Conservation (phyloP, 805 yeast genomes). For the Saccharomycopsis fodiens region DNA sequence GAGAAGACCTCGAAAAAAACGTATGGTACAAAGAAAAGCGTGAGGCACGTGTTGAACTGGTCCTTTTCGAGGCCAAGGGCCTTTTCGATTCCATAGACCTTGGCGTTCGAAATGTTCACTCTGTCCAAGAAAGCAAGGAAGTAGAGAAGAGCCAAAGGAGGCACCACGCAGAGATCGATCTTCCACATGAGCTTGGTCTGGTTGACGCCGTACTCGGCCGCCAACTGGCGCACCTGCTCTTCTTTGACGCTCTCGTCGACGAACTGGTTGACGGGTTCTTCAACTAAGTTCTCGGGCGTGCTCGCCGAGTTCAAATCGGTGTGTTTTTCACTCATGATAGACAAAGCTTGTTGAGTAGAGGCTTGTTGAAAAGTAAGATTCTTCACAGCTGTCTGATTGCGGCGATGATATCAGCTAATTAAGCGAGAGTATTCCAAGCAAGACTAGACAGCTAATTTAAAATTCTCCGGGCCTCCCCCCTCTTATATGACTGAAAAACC, state of each 20-base stretch:
- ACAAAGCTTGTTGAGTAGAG: too few relatives aligned
- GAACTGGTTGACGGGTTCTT: too few relatives aligned
- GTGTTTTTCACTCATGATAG: too few relatives aligned
- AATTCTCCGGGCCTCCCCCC: too few relatives aligned
- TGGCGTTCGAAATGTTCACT: slow-evolving; percentile 78
- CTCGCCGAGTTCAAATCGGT: too few relatives aligned
- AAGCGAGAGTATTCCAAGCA: too few relatives aligned
- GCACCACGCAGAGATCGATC: slow-evolving; percentile 58
- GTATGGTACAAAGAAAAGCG: slow-evolving; percentile 68
- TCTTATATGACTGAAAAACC: too few relatives aligned
- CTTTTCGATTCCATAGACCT: slow-evolving; percentile 55
- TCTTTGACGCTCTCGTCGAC: slow-evolving; percentile 1
- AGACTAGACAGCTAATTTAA: too few relatives aligned
- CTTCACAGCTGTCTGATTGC: too few relatives aligned
- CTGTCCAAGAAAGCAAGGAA: slow-evolving; percentile 74
- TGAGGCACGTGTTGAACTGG: slow-evolving; percentile 57
- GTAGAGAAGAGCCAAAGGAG: slow-evolving; percentile 58
- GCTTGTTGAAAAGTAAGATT: too few relatives aligned
- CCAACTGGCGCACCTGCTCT: slow-evolving; percentile 10
- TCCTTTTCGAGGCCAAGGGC: slow-evolving; percentile 48
- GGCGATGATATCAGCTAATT: too few relatives aligned
- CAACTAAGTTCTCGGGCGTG: too few relatives aligned
- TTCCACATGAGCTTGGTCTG: slow-evolving; percentile 52
- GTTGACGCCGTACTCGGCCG: slow-evolving; percentile 39
- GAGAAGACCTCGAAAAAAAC: slow-evolving; percentile 57